Conservation (phyloP, 176 grass and related monocot genomes). For the Triticum dicoccoides region DNA sequence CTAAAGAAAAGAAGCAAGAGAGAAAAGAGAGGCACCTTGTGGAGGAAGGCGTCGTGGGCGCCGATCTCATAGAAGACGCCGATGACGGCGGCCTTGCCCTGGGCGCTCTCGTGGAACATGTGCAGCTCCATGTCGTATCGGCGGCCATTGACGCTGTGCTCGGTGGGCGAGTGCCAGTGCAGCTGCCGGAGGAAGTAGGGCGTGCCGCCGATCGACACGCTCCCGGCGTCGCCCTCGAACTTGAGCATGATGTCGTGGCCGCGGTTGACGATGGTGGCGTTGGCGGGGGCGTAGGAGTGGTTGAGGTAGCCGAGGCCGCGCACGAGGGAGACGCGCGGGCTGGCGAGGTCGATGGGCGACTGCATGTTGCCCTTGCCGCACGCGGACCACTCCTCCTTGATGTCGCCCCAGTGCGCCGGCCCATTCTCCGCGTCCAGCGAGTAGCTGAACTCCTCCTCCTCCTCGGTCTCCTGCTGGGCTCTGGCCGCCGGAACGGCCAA, state of each 20-base stretch:
- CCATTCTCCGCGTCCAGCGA: constrained; percentile 21
- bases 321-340: constrained; percentile 28
- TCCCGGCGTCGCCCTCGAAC: constrained; percentile 50
- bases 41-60: constrained; percentile 41
- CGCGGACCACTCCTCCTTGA: constrained; percentile 55
- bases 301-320: constrained; percentile 40
- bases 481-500: background rate
- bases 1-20: no score
- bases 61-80: constrained; percentile 61
- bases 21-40: constrained; percentile 2
- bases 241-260: constrained; percentile 70
- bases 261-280: constrained; percentile 50
- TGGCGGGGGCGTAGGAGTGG: constrained; percentile 44
- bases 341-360: constrained; percentile 65
- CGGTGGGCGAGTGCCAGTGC: constrained; percentile 87
- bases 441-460: constrained; percentile 67
- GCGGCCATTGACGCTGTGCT: constrained; percentile 60
- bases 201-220: constrained; percentile 48
- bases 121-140: constrained; percentile 71
- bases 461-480: background rate
- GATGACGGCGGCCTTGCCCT: constrained; percentile 45
- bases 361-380: constrained; percentile 59
- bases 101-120: constrained; percentile 57
- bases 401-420: constrained; percentile 56
- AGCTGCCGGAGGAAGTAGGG: constrained; percentile 48